Evolutionary conservation across 768 basidiomycete species (phyloP).

Genomic region (Leccinum disarticulatum): DNA sequence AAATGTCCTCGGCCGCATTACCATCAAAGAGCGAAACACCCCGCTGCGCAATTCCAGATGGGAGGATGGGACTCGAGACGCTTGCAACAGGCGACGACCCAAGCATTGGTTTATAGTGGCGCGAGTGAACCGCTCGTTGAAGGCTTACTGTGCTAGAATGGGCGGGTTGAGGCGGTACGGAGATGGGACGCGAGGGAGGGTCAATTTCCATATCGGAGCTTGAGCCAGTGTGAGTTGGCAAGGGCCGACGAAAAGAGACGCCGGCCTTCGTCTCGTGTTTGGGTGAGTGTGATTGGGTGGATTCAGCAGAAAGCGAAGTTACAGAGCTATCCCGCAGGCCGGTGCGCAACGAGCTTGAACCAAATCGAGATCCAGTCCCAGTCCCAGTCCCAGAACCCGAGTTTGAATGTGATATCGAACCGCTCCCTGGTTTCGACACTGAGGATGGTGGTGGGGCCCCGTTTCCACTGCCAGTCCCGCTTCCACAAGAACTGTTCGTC

Average conservation of each 20-base stretch:
- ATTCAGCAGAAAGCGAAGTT: conserved; percentile 29
- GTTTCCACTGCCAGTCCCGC: conserved; percentile 16
- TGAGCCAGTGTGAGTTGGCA: conserved; percentile 4
- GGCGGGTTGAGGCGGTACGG: conserved; percentile 18
- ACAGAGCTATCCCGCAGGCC: conserved; percentile 30
- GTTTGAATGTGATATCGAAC: conserved; percentile 26
- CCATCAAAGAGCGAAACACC: conserved; percentile 1
- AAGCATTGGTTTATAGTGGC: conserved; percentile 6
- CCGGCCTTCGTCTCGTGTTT: conserved; percentile 6
- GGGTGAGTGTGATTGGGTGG: conserved; percentile 18
- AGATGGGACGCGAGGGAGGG: conserved; percentile 18
- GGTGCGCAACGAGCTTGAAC: conserved; percentile 22
- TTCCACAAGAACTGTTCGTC: conserved; percentile 13
- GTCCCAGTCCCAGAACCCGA: conserved; percentile 25
- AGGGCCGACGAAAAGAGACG: conserved; percentile 9
- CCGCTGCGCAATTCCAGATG: not conserved
- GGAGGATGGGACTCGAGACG: conserved; percentile 21
- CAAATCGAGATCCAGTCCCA: conserved; percentile 24
- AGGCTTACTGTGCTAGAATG: not conserved
- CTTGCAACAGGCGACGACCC: conserved; percentile 19
- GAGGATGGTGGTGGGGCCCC: conserved; percentile 14
- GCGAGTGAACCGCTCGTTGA: conserved; percentile 1
- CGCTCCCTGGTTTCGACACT: conserved; percentile 18
- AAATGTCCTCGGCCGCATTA: conserved; percentile 9
- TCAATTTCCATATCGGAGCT: conserved; percentile 30